Conservation (phyloP, 164 flowering plant genomes). For the Dillenia suffruticosa region DNA sequence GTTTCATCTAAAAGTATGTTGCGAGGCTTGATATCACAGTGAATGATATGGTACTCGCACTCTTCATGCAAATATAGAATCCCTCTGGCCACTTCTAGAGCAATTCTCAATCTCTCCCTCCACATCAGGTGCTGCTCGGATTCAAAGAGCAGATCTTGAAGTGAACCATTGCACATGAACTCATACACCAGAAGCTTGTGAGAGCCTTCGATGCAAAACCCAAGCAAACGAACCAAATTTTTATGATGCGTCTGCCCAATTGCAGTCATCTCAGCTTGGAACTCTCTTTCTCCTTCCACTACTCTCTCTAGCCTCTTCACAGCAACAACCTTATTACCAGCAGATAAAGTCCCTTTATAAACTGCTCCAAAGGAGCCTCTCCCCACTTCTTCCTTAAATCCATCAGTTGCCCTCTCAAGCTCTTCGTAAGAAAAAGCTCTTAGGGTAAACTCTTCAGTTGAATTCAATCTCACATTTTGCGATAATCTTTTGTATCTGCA, state of each 20-base stretch:
- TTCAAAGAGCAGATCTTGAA: constrained; percentile 15
- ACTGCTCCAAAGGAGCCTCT: constrained; percentile 18
- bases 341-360: constrained; percentile 12
- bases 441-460: constrained; percentile 6
- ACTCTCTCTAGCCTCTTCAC: constrained; percentile 16
- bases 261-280: constrained; percentile 14
- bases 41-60: constrained; percentile 24
- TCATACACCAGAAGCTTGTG: constrained; percentile 25
- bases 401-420: constrained; percentile 14
- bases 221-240: constrained; percentile 19
- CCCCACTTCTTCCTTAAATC: constrained; percentile 21
- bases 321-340: constrained; percentile 3
- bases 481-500: background rate
- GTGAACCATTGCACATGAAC: constrained; percentile 24
- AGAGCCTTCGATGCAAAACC: constrained; percentile 12
- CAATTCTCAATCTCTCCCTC: constrained; percentile 20
- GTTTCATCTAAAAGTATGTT: constrained; percentile 16
- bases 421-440: constrained; percentile 15
- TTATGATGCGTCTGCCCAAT: constrained; percentile 24
- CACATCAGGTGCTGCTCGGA: constrained; percentile 5
- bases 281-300: constrained; percentile 20
- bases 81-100: constrained; percentile 19
- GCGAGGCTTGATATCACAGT: constrained; percentile 26
- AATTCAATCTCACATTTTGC: background rate
- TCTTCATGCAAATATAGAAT: constrained; percentile 25